A percentile compares a stretch with the other conserved stretches of the same genome.
Conservation (phyloP, 176 grass and related monocot species). For the Eleusine indica region DNA sequence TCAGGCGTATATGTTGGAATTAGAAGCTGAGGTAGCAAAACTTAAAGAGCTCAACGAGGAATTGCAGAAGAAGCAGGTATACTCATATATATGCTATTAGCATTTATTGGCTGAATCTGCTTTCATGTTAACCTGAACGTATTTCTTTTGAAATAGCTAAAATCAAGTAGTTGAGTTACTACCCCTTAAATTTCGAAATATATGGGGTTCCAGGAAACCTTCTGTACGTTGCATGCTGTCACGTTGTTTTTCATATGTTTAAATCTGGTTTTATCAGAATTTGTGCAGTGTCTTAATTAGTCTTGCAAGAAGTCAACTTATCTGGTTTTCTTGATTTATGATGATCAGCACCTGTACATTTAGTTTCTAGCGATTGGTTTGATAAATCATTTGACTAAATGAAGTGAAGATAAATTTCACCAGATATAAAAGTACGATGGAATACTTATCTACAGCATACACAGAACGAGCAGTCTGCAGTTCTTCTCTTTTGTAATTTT, state of each 20-base stretch:
- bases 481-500: background rate
- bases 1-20: conserved; percentile 81
- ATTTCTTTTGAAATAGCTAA: background rate
- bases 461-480: background rate
- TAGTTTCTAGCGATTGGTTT: background rate
- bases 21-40: conserved; percentile 87
- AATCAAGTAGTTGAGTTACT: conserved; percentile 12
- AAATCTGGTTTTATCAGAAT: background rate
- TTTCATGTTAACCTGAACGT: background rate
- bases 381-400: background rate
- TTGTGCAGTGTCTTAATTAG: background rate
- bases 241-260: conserved; percentile 6
- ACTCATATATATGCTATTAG: background rate
- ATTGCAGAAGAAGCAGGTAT: conserved; percentile 81
- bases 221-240: background rate
- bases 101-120: background rate
- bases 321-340: background rate
- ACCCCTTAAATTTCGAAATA: background rate
- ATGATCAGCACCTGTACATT: background rate
- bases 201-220: background rate
- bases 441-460: background rate
- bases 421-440: background rate
- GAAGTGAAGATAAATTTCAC: background rate
- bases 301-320: background rate
- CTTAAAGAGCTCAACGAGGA: conserved; percentile 77